Evolutionary conservation across 768 basidiomycete species (phyloP).

Genomic region (Kwoniella mangroviensis): DNA sequence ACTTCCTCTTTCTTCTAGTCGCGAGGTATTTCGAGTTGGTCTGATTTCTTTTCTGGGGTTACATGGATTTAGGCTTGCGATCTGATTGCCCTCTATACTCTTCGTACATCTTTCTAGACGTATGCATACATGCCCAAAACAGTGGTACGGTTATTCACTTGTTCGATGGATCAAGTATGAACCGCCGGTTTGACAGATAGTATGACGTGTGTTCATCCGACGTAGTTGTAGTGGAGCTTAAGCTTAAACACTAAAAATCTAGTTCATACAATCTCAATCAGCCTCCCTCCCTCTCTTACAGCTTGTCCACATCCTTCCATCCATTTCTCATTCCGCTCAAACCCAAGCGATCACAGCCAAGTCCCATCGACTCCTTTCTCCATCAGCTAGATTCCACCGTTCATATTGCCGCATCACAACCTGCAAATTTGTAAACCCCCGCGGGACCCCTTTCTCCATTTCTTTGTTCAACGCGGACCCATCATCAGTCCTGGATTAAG

Average conservation of each 20-base stretch:
- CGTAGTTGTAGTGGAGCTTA: background rate
- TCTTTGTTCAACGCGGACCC: background rate
- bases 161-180: background rate
- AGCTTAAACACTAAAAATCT: background rate
- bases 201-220: background rate
- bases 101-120: no score
- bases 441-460: background rate
- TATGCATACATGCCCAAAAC: no score
- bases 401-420: no score
- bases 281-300: background rate
- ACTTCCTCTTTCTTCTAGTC: slow-evolving; percentile 17
- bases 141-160: background rate
- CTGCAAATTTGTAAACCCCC: background rate
- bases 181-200: no score
- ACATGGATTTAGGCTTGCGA: no score
- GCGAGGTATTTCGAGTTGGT: slow-evolving; percentile 40
- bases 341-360: no score
- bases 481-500: background rate
- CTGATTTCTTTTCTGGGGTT: background rate
- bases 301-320: background rate
- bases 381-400: no score
- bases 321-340: background rate
- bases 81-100: no score
- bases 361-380: no score
- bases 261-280: background rate